Evolutionary conservation across 495 filamentous ascomycete species (phyloP).

Genomic region (Podospora bellae-mahoneyi): DNA sequence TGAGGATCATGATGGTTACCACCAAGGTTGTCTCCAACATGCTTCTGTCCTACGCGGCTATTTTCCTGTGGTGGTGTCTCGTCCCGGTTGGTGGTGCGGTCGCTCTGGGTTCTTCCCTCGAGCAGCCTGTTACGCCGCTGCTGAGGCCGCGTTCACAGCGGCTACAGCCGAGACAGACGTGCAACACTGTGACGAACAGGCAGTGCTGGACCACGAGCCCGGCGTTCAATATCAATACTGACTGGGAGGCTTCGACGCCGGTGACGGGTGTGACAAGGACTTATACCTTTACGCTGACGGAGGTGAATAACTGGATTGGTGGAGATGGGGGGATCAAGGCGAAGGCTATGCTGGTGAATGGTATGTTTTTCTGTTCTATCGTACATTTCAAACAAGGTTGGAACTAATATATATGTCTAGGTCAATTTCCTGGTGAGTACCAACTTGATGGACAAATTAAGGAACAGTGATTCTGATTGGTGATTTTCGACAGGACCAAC

Average conservation of each 20-base stretch:
- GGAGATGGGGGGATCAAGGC: conserved; percentile 45
- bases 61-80: not conserved
- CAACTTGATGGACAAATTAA: no score
- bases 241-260: conserved; percentile 33
- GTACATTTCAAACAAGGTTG: conserved; percentile 17
- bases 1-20: not conserved
- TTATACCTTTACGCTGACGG: conserved; percentile 40
- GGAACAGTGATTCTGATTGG: not conserved
- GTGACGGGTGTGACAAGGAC: conserved; percentile 27
- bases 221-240: conserved; percentile 37
- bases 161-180: conserved; percentile 30
- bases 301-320: conserved; percentile 34
- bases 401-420: conserved; percentile 14
- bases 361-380: conserved; percentile 24
- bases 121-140: not conserved
- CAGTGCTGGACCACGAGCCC: conserved; percentile 36
- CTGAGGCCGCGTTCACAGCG: not conserved
- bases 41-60: not conserved
- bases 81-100: not conserved
- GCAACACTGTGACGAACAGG: conserved; percentile 36
- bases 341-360: conserved; percentile 46
- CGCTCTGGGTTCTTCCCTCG: not conserved
- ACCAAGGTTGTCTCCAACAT: not conserved
- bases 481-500: conserved; percentile 45
- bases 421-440: conserved; percentile 29